phyloP scores from a whole-genome alignment of 805 yeast genomes.

The Metschnikowia kofuensis region DNA sequence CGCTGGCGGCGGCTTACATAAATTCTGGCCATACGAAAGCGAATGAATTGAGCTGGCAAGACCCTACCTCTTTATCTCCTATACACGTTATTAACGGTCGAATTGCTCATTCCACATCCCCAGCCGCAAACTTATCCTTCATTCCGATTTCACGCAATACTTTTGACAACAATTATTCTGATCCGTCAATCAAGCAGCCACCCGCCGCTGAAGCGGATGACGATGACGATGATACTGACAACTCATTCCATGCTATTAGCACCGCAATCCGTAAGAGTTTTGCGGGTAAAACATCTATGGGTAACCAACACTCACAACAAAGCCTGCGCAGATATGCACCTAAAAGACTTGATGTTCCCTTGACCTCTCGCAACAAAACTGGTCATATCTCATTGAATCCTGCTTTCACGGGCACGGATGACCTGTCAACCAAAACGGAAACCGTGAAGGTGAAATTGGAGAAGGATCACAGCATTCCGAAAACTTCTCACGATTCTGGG shows the following conservation, averaged over 20 bases:
- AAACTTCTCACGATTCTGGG: not conserved
- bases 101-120: slow-evolving; percentile 16
- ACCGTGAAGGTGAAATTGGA: not conserved
- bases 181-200: not conserved
- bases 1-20: not conserved
- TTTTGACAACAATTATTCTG: slow-evolving; percentile 9
- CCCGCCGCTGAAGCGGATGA: not conserved
- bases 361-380: not conserved
- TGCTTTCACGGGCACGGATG: too few relatives aligned
- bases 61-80: slow-evolving; percentile 5
- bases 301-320: not conserved
- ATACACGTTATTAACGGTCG: slow-evolving; percentile 5
- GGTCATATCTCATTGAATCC: too few relatives aligned
- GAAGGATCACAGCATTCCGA: not conserved
- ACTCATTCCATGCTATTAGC: slow-evolving; percentile 48
- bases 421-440: not conserved
- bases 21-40: not conserved
- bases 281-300: slow-evolving; percentile 29
- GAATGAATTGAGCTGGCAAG: not conserved
- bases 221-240: slow-evolving; percentile 22
- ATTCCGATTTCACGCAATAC: slow-evolving; percentile 21
- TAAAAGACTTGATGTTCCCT: not conserved
- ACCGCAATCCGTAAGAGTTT: slow-evolving; percentile 45
- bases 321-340: not conserved
- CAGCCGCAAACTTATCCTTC: slow-evolving; percentile 22